A percentile compares a stretch with the other conserved stretches of the same genome.
Conservation (phyloP, 768 basidiomycete genomes). For the Pleurotus pulmonarius region DNA sequence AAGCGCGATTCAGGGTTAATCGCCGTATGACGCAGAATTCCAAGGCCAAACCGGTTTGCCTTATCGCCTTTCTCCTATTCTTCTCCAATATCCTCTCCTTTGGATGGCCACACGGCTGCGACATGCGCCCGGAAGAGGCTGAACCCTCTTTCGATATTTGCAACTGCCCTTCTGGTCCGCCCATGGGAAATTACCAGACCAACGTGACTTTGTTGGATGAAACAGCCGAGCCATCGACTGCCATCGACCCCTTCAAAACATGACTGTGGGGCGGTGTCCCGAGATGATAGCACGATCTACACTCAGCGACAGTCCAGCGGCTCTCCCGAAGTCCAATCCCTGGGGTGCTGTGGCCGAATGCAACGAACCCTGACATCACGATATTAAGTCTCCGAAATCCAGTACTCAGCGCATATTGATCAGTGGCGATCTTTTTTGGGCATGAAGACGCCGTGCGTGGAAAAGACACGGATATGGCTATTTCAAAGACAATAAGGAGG, state of each 20-base stretch:
- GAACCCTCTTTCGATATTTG: background rate
- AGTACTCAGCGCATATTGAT: slow-evolving; percentile 5
- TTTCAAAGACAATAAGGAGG: slow-evolving; percentile 1
- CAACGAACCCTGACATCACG: slow-evolving; percentile 7
- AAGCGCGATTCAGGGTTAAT: background rate
- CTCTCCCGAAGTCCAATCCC: background rate
- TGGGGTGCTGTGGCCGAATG: background rate
- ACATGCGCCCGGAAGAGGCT: background rate
- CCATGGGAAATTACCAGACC: slow-evolving; percentile 1
- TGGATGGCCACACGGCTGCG: too few relatives aligned
- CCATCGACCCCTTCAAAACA: background rate
- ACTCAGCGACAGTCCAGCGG: slow-evolving; percentile 3
- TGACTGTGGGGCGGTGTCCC: background rate
- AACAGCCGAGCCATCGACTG: background rate
- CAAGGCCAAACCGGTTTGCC: background rate
- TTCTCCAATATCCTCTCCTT: too few relatives aligned
- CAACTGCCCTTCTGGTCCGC: background rate
- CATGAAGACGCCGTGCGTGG: background rate
- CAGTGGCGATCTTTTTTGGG: background rate
- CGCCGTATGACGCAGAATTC: background rate
- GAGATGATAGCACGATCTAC: slow-evolving; percentile 3
- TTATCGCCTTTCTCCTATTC: too few relatives aligned
- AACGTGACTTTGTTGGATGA: background rate
- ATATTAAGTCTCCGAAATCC: slow-evolving; percentile 3
- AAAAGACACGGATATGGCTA: slow-evolving; percentile 6